Evolutionary conservation across 2,329 filamentous ascomycete genomes (phyloP).

Genomic region (Phialophora expanda): DNA sequence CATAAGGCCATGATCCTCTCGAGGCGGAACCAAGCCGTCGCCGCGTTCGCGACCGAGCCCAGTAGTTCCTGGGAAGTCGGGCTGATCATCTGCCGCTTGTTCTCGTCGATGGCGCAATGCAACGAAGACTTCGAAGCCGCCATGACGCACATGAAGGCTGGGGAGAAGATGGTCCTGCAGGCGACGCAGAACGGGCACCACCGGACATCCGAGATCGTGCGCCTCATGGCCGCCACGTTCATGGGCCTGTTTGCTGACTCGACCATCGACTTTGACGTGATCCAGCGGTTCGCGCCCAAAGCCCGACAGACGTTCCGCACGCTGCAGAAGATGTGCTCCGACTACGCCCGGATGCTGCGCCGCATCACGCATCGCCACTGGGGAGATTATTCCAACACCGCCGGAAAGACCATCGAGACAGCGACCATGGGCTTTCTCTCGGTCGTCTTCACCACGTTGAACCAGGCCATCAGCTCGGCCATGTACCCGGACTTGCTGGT

Average conservation of each 20-base stretch:
- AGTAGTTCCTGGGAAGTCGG: conserved; percentile 22
- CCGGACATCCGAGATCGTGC: conserved; percentile 15
- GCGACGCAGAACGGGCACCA: background rate
- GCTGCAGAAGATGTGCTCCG: conserved; percentile 13
- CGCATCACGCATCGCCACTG: conserved; percentile 3
- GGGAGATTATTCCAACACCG: background rate
- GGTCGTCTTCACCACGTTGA: conserved; percentile 18
- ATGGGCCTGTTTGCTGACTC: conserved; percentile 20
- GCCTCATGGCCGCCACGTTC: conserved; percentile 22
- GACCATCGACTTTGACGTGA: conserved; percentile 8
- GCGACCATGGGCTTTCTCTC: conserved; percentile 11
- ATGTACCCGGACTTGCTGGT: conserved; percentile 25
- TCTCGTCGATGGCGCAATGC: conserved; percentile 27
- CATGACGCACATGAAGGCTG: conserved; percentile 22
- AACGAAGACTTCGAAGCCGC: conserved; percentile 24
- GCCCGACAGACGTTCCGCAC: background rate
- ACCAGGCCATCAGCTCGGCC: conserved; percentile 25
- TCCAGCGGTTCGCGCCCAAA: conserved; percentile 6
- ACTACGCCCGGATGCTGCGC: conserved; percentile 16
- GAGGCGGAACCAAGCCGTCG: conserved; percentile 17
- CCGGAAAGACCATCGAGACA: conserved; percentile 2
- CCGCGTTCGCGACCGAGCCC: conserved; percentile 13
- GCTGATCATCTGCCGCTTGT: conserved; percentile 28
- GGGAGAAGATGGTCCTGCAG: conserved; percentile 23
- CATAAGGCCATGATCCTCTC: conserved; percentile 14